These are phyloP conservation scores for Coprinopsis strossmayeri DNA, from an alignment of 768 basidiomycete species.

Conservation along the genomic window DNA sequence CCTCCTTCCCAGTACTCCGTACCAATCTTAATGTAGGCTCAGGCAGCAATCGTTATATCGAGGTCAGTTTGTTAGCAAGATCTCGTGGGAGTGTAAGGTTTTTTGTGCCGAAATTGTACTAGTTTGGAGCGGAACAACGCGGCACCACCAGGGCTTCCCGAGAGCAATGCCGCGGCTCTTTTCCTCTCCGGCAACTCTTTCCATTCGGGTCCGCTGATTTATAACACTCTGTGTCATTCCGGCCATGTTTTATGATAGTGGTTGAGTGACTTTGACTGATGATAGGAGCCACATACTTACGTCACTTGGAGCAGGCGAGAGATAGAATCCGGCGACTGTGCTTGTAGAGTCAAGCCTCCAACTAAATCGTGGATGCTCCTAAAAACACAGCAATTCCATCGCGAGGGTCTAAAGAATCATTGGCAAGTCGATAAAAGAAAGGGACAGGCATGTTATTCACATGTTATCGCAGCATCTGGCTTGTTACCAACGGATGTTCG, in stretches of 20 bases:
- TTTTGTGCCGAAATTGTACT: too few species aligned
- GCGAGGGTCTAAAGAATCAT: background rate
- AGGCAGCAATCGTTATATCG: too few species aligned
- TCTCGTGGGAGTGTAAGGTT: too few species aligned
- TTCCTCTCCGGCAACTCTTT: constrained; percentile 2
- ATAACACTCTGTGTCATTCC: background rate
- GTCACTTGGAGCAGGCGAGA: background rate
- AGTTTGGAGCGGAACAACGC: too few species aligned
- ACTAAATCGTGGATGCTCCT: background rate
- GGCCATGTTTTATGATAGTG: background rate
- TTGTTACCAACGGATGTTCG: background rate
- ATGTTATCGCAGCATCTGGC: background rate
- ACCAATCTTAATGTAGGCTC: too few species aligned
- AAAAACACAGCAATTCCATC: constrained; percentile 1
- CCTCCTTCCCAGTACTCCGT: too few species aligned
- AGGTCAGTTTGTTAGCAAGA: too few species aligned
- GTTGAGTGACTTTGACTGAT: constrained; percentile 10
- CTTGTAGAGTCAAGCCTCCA: background rate
- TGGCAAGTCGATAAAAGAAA: background rate
- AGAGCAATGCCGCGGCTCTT: background rate
- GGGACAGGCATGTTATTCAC: background rate
- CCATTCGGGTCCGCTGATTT: too few species aligned
- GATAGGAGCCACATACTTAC: constrained; percentile 5
- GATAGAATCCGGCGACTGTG: background rate
- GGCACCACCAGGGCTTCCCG: background rate